These are phyloP conservation scores for Psilocybe sp. DNA, from an alignment of 768 basidiomycete genomes.

Conservation along the genomic window DNA sequence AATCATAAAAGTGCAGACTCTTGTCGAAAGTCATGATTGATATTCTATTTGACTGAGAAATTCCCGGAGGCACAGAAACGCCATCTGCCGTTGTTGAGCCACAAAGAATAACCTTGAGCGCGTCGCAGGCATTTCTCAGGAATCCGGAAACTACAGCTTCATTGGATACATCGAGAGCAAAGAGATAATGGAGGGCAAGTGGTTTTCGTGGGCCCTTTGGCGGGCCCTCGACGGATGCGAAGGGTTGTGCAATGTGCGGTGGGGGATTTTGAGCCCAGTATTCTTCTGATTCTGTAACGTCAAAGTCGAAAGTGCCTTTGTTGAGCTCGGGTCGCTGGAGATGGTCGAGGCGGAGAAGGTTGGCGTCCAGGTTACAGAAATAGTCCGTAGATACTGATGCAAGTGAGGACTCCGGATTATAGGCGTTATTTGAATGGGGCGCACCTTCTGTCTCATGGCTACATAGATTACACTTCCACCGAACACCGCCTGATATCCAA, in stretches of 20 bases:
- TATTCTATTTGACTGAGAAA: slow-evolving; percentile 53
- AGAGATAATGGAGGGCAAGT: slow-evolving; percentile 71
- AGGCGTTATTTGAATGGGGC: slow-evolving; percentile 20
- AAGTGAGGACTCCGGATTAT: slow-evolving; percentile 6
- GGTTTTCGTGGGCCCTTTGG: slow-evolving; percentile 50
- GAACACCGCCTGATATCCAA: slow-evolving; percentile 79
- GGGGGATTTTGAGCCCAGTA: slow-evolving; percentile 84
- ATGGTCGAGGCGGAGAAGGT: slow-evolving; percentile 77
- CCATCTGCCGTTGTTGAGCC: slow-evolving; percentile 34
- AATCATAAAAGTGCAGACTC: slow-evolving; percentile 83
- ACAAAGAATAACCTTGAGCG: slow-evolving; percentile 63
- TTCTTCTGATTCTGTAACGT: slow-evolving; percentile 56
- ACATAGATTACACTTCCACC: slow-evolving; percentile 94
- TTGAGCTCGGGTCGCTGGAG: slow-evolving; percentile 80
- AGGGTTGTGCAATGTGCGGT: slow-evolving; percentile 48
- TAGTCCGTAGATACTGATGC: slow-evolving; percentile 72
- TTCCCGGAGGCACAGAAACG: slow-evolving; percentile 34
- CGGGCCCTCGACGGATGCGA: slow-evolving; percentile 48
- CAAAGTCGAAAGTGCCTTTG: slow-evolving; percentile 90
- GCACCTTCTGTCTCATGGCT: slow-evolving; percentile 78
- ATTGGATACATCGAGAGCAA: slow-evolving; percentile 81
- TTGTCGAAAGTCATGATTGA: slow-evolving; percentile 83
- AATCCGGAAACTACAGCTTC: slow-evolving; percentile 70
- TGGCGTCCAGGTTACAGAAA: slow-evolving; percentile 80
- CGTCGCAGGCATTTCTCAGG: slow-evolving; percentile 59